Base-by-base conservation (phyloP, 495 filamentous ascomycete genomes). In the Neurospora pannonica region DNA sequence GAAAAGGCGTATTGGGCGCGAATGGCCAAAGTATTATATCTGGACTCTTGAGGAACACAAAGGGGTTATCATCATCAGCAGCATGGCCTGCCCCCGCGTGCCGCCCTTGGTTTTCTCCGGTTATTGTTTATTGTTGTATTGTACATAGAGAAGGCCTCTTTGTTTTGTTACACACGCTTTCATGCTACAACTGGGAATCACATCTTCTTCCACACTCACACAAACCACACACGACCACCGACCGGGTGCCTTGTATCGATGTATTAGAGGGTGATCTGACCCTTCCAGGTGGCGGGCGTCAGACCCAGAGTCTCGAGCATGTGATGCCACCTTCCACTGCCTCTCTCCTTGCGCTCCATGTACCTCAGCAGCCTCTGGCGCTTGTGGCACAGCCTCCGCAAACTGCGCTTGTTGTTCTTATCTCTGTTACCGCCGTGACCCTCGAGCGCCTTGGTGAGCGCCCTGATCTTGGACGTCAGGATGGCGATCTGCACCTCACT, bases 401-500 rank as follows among this genome's bases (percentile, higher is more conserved):
- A 78, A 85, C 96, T 97, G 76, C 94, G 88, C 87, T 96, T 97
- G 83, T 97, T 98, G 77, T 94, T 88, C 85, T 96, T 98, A 80
- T 99, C 96, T 73, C 86, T 90, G 74, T 87, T 78, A 13, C 85
- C 87, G 39, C 86, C 85, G 67, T 83, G 81, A 39, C 79, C 84
- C 79, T 88, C 86, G 71, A 93, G 79, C 71, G 88, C 86, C 74
- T 90, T 85, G 39, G 91, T 89, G 70, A 98, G 82, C 60, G 92
- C 91, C 71, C 93, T 83, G 78, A 99, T 99, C 86, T 98, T 98
- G 70, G 93, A 88, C 10, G 96, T 99, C 80, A 99, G 83, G 76
- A 99, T 96, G n/a, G 94, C 95, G 76, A 95, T 94, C 86, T 99
- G 96, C 67, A 99, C 96, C 83, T 99, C 96, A 24, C 92, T 91